A percentile compares a stretch with the other conserved stretches of the same genome.
phyloP scores from a whole-genome alignment of 2,329 filamentous ascomycete genomes.

The Harringtonia aguacate region DNA sequence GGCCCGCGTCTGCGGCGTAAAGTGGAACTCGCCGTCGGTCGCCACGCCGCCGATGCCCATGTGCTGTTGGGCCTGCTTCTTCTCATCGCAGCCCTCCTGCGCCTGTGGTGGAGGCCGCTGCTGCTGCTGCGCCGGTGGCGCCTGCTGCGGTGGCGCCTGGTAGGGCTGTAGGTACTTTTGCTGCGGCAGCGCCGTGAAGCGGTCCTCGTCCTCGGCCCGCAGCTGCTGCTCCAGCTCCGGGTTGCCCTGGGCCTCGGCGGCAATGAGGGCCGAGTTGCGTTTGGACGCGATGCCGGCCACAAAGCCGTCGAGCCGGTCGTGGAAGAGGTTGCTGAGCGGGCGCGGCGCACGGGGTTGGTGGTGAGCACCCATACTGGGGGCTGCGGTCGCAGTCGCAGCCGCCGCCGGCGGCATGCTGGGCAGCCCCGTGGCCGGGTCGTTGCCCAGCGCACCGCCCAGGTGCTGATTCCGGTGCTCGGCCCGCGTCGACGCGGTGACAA shows the following conservation, averaged over 20 bases:
- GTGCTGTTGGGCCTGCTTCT: slow-evolving; percentile 13
- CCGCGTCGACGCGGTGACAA: slow-evolving; percentile 70
- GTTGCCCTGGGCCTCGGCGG: slow-evolving; percentile 71
- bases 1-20: slow-evolving; percentile 40
- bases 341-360: slow-evolving; percentile 38
- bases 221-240: slow-evolving; percentile 69
- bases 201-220: slow-evolving; percentile 72
- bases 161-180: slow-evolving; percentile 52
- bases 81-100: slow-evolving; percentile 33
- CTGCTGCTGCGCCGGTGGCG: slow-evolving; percentile 16
- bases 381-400: no score
- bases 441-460: slow-evolving; percentile 5
- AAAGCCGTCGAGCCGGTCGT: slow-evolving; percentile 80
- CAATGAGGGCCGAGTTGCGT: slow-evolving; percentile 73
- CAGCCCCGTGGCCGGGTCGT: neutral
- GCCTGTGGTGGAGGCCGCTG: no score
- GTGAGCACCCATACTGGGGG: no score
- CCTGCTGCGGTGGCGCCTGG: slow-evolving; percentile 24
- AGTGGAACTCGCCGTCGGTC: slow-evolving; percentile 44
- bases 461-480: slow-evolving; percentile 29
- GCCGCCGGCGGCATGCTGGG: neutral
- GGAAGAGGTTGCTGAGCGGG: slow-evolving; percentile 64
- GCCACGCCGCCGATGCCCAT: neutral
- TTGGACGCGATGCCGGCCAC: slow-evolving; percentile 81
- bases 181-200: slow-evolving; percentile 69